Evolutionary conservation across 768 basidiomycete species (phyloP).

Genomic region (Suillus plorans): DNA sequence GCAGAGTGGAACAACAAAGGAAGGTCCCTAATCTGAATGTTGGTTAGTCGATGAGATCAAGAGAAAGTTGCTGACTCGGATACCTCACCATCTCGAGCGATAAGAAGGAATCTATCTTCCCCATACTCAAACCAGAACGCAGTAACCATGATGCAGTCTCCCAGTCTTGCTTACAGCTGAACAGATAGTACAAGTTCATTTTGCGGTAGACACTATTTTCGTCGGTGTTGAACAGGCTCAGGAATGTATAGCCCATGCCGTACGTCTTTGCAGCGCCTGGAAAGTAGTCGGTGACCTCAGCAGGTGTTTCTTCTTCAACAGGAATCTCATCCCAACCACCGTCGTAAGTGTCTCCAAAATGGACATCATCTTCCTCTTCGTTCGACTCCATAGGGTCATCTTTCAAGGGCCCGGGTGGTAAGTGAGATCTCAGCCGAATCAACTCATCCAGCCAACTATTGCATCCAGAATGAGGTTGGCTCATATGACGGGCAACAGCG

Average conservation of each 20-base stretch:
- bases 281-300: neutral
- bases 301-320: neutral
- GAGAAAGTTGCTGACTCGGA: neutral
- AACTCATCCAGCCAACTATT: neutral
- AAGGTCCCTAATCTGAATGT: too few relatives aligned
- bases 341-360: neutral
- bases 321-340: neutral
- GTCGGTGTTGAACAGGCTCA: neutral
- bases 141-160: neutral
- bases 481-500: neutral
- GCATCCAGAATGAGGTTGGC: neutral
- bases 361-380: neutral
- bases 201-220: neutral
- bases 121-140: neutral
- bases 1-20: too few relatives aligned
- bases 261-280: neutral
- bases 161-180: too few relatives aligned
- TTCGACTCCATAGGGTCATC: neutral
- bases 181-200: neutral
- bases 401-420: neutral
- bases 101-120: neutral
- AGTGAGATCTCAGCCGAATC: neutral
- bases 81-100: neutral
- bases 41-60: neutral
- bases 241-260: neutral